Percentiles rank a stretch among this genome's conserved stretches.
phyloP scores from a whole-genome alignment of 352 stramenopile species.

The Pythium vanterpoolii region DNA sequence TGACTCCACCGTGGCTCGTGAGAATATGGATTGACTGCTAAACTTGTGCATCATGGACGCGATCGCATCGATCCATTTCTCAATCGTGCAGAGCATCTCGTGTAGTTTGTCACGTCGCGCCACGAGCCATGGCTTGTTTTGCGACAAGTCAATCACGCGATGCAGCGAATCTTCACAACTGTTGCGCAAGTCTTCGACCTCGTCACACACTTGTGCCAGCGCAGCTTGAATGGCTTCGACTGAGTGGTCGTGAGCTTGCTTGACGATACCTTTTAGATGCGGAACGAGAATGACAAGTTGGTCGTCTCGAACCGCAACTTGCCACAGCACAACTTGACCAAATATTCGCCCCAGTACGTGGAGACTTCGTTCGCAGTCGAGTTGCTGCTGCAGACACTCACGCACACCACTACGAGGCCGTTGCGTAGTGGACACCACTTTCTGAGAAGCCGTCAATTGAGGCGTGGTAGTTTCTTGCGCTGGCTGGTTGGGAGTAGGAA shows the following conservation, averaged over 20 bases:
- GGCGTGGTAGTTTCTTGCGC: too few relatives aligned
- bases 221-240: neutral
- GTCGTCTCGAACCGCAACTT: neutral
- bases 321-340: constrained; percentile 3
- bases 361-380: neutral
- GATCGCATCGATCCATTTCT: neutral
- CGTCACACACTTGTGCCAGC: neutral
- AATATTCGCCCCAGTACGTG: neutral
- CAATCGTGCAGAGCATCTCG: neutral
- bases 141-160: neutral
- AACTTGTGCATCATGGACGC: neutral
- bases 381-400: neutral
- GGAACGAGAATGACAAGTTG: neutral
- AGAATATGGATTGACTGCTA: too few relatives aligned
- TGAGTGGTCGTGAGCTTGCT: neutral
- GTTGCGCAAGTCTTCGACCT: neutral
- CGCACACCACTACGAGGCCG: neutral
- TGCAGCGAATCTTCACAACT: neutral
- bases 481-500: too few relatives aligned
- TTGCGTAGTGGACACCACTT: too few relatives aligned
- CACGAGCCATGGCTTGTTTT: constrained; percentile 1
- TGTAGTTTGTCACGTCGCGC: neutral
- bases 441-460: too few relatives aligned
- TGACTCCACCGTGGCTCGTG: neutral
- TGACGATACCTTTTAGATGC: too few relatives aligned